These are phyloP conservation scores for Lyophyllum decastes DNA, from an alignment of 768 basidiomycete species.

Conservation along the genomic window DNA sequence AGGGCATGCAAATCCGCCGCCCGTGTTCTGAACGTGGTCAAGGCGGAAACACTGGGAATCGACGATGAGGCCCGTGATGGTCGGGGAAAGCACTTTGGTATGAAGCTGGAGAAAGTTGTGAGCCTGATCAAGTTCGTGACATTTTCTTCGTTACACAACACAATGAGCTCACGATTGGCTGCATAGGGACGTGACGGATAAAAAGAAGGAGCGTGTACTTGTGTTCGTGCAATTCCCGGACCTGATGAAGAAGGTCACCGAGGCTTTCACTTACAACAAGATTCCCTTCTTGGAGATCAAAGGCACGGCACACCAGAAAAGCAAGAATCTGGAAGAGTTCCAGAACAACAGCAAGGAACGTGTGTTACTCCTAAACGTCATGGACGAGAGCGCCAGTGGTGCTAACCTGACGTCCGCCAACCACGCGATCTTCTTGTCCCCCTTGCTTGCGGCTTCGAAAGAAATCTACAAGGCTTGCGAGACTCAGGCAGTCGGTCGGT, in stretches of 20 bases:
- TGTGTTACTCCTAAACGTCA: constrained; percentile 86
- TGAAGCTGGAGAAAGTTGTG: constrained; percentile 79
- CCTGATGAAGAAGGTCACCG: constrained; percentile 87
- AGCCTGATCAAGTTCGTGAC: constrained; percentile 68
- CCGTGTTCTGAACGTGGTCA: constrained; percentile 80
- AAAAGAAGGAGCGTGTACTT: constrained; percentile 78
- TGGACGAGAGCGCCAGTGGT: constrained; percentile 94
- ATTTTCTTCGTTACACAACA: neutral
- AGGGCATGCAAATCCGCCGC: constrained; percentile 80
- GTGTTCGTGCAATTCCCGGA: constrained; percentile 97
- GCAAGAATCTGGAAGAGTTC: constrained; percentile 83
- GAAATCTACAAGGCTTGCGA: constrained; percentile 85
- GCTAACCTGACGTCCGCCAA: constrained; percentile 93
- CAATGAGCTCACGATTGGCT: constrained; percentile 8
- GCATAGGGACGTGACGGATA: constrained; percentile 56
- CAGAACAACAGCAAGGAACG: constrained; percentile 78
- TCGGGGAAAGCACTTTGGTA: constrained; percentile 75
- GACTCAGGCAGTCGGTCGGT: constrained; percentile 82
- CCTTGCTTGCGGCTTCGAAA: constrained; percentile 78
- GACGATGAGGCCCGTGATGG: constrained; percentile 78
- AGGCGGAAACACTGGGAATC: constrained; percentile 74
- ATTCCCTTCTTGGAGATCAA: constrained; percentile 82
- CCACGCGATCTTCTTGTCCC: constrained; percentile 93
- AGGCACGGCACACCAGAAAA: constrained; percentile 74
- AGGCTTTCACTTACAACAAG: constrained; percentile 71